These are phyloP conservation scores for Thielaviopsis ethacetica DNA, from an alignment of 2,329 filamentous ascomycete genomes.

Conservation along the genomic window DNA sequence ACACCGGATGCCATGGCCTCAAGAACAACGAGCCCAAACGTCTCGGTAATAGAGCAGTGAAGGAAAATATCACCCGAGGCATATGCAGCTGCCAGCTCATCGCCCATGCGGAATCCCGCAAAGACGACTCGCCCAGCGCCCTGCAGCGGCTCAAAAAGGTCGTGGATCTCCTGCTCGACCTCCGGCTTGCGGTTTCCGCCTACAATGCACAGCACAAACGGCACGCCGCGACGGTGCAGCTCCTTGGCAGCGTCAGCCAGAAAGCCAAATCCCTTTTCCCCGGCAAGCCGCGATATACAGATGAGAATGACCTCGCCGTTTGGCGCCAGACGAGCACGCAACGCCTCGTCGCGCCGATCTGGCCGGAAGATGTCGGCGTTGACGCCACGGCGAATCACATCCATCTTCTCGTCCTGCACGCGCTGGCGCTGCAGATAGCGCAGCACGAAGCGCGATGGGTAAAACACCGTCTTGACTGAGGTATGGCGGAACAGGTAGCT, in stretches of 20 bases:
- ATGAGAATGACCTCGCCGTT: conserved; percentile 48
- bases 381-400: conserved; percentile 47
- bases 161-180: conserved; percentile 44
- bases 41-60: conserved; percentile 56
- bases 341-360: conserved; percentile 29
- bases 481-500: conserved; percentile 48
- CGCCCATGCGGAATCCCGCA: conserved; percentile 46
- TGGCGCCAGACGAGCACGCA: conserved; percentile 39
- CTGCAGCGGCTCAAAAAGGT: conserved; percentile 36
- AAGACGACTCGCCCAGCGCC: conserved; percentile 42
- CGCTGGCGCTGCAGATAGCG: conserved; percentile 42
- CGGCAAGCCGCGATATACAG: conserved; percentile 49
- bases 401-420: conserved; percentile 39
- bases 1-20: conserved; percentile 57
- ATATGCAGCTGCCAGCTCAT: conserved; percentile 46
- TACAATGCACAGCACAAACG: conserved; percentile 50
- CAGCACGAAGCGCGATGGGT: conserved; percentile 47
- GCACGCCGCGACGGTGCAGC: conserved; percentile 36
- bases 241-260: conserved; percentile 37
- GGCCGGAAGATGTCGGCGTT: conserved; percentile 47
- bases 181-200: conserved; percentile 49
- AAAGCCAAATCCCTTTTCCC: conserved; percentile 57
- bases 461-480: conserved; percentile 50
- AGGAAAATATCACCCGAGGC: conserved; percentile 54
- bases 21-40: conserved; percentile 53